Evolutionary conservation across 768 basidiomycete species (phyloP), one percentile per base, ranked within the genome.

Genomic region (Amanita rimosa): DNA sequence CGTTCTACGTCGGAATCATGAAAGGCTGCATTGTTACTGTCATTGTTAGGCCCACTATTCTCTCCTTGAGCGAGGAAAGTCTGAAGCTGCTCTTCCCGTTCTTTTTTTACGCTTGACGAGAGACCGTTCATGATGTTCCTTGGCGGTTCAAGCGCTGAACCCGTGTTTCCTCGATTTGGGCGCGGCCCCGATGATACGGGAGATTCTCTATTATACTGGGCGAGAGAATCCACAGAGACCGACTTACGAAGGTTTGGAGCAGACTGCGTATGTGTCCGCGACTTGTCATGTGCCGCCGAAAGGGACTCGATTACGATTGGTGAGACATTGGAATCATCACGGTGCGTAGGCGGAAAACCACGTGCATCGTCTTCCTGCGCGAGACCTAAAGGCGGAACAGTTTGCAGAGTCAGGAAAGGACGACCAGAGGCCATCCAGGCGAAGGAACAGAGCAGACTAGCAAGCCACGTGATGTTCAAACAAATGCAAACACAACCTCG

Each of bases 141-240:
- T 38, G 67, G 61, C 16, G 63, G 56, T 44, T 70, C 66, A 6
- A 64, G 48, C n/a, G 65, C 54, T 16, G 67, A 53, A 39, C 64
- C 63, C 22, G 67, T 61, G 50, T 62, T 61, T 52, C 59, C 65
- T 57, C 72, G 64, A 58, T 63, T 66, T 14, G 68, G 63, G 3
- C 70, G 66, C 36, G 68, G 61, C 35, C 58, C 57, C 17, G 63
- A 55, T 47, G 60, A 51, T 7, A 63, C 54, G 24, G 62, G 51
- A 43, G 60, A 61, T 37, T 71, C 67, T 54, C 66, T 67, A 55
- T 64, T 63, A 58, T 68, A 68, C 31, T 66, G 67, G 43, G 76
- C 72, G 61, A 88, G 82, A 8, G 86, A 88, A 62, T 88, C 86
- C 52, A 81, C 84, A 17, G 86, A 88, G 52, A 83, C 64, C 24